These are phyloP conservation scores for Catharanthus roseus DNA, from an alignment of 257 asterid genomes.

Conservation along the genomic window DNA sequence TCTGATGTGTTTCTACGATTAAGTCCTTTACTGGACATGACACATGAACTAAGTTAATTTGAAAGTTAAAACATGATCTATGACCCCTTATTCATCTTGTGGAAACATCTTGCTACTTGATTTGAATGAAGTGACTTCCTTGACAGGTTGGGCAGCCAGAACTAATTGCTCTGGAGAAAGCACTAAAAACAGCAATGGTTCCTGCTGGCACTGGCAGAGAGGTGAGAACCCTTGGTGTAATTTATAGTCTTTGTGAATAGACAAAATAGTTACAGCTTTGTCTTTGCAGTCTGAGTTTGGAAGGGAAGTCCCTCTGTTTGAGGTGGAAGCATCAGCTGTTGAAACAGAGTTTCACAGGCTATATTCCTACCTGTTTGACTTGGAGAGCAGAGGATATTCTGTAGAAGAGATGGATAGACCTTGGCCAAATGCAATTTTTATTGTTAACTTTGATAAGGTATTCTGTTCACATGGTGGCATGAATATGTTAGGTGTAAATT, in stretches of 20 bases:
- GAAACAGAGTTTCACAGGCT: constrained; percentile 92
- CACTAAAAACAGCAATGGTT: constrained; percentile 62
- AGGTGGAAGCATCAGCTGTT: constrained; percentile 84
- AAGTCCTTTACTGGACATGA: background rate
- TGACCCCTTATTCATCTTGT: background rate
- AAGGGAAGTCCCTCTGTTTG: constrained; percentile 89
- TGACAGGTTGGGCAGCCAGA: constrained; percentile 87
- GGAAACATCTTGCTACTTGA: background rate
- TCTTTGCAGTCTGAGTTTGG: constrained; percentile 77
- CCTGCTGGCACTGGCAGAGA: constrained; percentile 93
- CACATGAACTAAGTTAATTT: background rate
- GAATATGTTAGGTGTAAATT: background rate
- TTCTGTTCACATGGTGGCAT: constrained; percentile 2
- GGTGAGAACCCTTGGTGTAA: constrained; percentile 43
- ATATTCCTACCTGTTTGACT: constrained; percentile 77
- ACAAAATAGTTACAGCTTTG: constrained; percentile 22
- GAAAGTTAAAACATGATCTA: background rate
- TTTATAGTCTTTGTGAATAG: constrained; percentile 14
- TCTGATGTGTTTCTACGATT: background rate
- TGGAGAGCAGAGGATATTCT: constrained; percentile 54
- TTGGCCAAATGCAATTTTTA: constrained; percentile 80
- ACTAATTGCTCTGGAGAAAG: constrained; percentile 78
- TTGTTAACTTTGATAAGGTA: constrained; percentile 94
- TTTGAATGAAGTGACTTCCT: constrained; percentile 12
- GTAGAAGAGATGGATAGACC: constrained; percentile 75